These are phyloP conservation scores for Microbotryum violaceum DNA, from an alignment of 1,284 basidiomycete genomes.

Conservation along the genomic window DNA sequence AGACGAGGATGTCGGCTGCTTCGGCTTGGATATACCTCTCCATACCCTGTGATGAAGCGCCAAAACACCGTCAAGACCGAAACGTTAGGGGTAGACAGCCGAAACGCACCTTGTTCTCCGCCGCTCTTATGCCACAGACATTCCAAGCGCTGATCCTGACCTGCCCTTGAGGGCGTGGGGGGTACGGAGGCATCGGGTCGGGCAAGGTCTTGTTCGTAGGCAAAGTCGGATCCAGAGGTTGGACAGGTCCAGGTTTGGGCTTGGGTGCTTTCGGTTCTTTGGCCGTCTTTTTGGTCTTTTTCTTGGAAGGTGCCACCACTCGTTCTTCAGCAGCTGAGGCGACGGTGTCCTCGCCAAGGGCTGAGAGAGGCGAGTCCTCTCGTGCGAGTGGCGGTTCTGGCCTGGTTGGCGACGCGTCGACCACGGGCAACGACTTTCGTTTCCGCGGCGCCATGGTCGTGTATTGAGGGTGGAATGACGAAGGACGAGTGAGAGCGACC, in stretches of 20 bases:
- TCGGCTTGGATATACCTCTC: slow-evolving; percentile 70
- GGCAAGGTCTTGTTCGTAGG: slow-evolving; percentile 35
- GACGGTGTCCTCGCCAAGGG: no score
- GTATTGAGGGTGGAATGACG: neutral
- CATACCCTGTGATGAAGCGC: slow-evolving; percentile 56
- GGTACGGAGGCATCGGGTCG: slow-evolving; percentile 20
- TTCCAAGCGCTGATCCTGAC: slow-evolving; percentile 32
- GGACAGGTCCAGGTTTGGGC: slow-evolving; percentile 24
- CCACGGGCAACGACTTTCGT: neutral
- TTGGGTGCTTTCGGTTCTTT: no score
- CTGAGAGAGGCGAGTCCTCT: neutral
- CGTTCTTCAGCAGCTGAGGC: no score
- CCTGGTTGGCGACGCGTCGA: neutral
- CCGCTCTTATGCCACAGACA: slow-evolving; percentile 32
- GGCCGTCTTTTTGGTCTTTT: slow-evolving; percentile 16
- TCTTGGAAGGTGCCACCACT: slow-evolving; percentile 14
- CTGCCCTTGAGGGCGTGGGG: slow-evolving; percentile 9
- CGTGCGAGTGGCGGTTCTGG: neutral
- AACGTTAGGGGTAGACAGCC: neutral
- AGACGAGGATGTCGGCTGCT: slow-evolving; percentile 66
- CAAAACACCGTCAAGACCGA: neutral
- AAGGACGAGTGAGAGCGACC: neutral
- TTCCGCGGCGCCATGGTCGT: slow-evolving; percentile 6
- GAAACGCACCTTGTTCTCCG: slow-evolving; percentile 32
- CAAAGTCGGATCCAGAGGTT: slow-evolving; percentile 29